These are phyloP conservation scores for Lactarius vividus DNA, from an alignment of 768 basidiomycete genomes.

Conservation along the genomic window DNA sequence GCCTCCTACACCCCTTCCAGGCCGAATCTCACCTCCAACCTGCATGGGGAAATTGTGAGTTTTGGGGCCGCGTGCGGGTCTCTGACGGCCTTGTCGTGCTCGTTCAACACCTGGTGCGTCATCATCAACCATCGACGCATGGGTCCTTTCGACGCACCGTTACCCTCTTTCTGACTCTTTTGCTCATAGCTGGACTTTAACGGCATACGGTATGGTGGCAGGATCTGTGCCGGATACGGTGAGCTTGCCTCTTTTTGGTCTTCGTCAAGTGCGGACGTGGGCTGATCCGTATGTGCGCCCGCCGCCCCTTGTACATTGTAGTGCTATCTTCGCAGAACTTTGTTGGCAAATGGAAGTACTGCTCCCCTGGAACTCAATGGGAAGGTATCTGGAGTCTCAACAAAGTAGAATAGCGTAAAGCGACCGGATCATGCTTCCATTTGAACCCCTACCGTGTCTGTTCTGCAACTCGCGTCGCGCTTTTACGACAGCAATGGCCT, in stretches of 20 bases:
- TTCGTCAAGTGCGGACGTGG: not conserved
- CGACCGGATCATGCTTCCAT: slow-evolving; percentile 1
- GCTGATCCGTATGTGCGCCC: slow-evolving; percentile 1
- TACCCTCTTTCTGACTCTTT: not conserved
- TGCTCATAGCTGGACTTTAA: slow-evolving; percentile 3
- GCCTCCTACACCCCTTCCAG: slow-evolving; percentile 8
- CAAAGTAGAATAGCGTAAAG: slow-evolving; percentile 14
- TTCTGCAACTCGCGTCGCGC: not conserved
- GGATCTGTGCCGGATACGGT: slow-evolving; percentile 26
- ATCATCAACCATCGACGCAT: not conserved
- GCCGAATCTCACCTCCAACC: slow-evolving; percentile 5
- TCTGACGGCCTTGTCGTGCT: slow-evolving; percentile 27
- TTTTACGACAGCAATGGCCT: slow-evolving; percentile 1
- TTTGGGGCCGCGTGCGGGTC: slow-evolving; percentile 24
- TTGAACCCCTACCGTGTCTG: not conserved
- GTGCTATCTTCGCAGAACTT: slow-evolving; percentile 28
- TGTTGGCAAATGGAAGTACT: slow-evolving; percentile 24
- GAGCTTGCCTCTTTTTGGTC: not conserved
- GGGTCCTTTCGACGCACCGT: not conserved
- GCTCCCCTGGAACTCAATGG: slow-evolving; percentile 16
- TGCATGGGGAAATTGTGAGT: slow-evolving; percentile 21
- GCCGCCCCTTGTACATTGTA: not conserved
- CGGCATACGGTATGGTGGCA: not conserved
- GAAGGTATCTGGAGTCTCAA: slow-evolving; percentile 26
- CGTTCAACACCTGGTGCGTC: slow-evolving; percentile 17